phyloP scores from a whole-genome alignment of 441 rosid species.

The Populus trichocarpa region DNA sequence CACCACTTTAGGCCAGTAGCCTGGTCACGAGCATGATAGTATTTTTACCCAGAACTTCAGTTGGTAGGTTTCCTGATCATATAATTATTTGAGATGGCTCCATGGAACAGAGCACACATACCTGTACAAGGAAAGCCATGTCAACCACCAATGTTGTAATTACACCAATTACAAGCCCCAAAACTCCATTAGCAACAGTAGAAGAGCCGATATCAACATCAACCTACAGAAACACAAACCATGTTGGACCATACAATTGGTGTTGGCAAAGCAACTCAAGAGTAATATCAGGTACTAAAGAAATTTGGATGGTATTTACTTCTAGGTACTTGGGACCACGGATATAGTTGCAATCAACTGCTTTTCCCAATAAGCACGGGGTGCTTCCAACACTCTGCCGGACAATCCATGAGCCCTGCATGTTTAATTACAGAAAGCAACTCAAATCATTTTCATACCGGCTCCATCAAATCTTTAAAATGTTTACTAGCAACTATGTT shows the following conservation, averaged over 20 bases:
- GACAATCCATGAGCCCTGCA: constrained; percentile 98
- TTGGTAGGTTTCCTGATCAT: neutral
- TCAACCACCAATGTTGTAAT: constrained; percentile 92
- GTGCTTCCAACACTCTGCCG: constrained; percentile 99
- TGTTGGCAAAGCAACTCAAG: neutral
- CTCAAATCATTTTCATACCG: neutral
- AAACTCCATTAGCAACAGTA: constrained; percentile 96
- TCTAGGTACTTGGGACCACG: constrained; percentile 82
- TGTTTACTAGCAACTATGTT: neutral
- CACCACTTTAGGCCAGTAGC: neutral
- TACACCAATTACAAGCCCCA: constrained; percentile 93
- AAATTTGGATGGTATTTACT: constrained; percentile 30
- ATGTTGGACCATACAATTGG: constrained; percentile 7
- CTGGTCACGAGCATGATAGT: neutral
- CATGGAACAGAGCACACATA: constrained; percentile 14
- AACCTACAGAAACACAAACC: constrained; percentile 42
- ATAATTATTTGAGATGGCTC: neutral
- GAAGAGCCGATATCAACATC: constrained; percentile 99
- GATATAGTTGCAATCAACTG: constrained; percentile 93
- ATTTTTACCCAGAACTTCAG: neutral
- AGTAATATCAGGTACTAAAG: constrained; percentile 1
- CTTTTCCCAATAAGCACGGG: constrained; percentile 95
- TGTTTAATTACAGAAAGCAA: constrained; percentile 18
- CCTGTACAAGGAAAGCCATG: constrained; percentile 99
- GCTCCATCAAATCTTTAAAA: neutral